These are phyloP conservation scores for Bolboschoenoplectus hybrid DNA, from an alignment of 202 grass and related monocot species.

Conservation along the genomic window DNA sequence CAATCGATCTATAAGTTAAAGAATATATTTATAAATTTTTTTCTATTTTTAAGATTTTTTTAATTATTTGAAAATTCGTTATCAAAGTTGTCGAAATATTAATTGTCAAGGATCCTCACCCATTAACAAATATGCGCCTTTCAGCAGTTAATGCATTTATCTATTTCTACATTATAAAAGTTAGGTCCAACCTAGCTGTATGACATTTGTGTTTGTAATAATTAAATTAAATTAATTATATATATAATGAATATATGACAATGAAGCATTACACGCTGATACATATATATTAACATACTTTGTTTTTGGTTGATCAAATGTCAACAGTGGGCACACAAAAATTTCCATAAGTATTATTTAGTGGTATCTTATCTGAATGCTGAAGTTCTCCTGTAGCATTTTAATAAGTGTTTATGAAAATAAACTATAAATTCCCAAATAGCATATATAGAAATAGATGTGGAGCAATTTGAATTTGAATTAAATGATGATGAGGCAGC, in stretches of 20 bases:
- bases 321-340: neutral
- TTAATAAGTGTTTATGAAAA: neutral
- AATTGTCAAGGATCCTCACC: too few relatives aligned
- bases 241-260: neutral
- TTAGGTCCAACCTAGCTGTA: neutral
- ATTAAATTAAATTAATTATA: neutral
- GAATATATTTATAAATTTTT: too few relatives aligned
- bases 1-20: too few relatives aligned
- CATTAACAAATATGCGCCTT: neutral
- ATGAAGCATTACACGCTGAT: neutral
- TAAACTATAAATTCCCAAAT: neutral
- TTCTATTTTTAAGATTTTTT: too few relatives aligned
- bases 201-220: neutral
- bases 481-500: neutral
- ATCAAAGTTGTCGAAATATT: too few relatives aligned
- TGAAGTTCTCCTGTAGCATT: neutral
- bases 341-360: neutral
- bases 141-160: neutral
- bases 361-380: neutral
- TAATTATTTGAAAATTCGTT: too few relatives aligned
- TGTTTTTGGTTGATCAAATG: neutral
- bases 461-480: conserved; percentile 3
- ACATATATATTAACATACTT: neutral
- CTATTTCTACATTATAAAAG: neutral
- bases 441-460: neutral